Base-by-base conservation (phyloP, 2,329 filamentous ascomycete genomes). In the Lasiodiplodia sp. region DNA sequence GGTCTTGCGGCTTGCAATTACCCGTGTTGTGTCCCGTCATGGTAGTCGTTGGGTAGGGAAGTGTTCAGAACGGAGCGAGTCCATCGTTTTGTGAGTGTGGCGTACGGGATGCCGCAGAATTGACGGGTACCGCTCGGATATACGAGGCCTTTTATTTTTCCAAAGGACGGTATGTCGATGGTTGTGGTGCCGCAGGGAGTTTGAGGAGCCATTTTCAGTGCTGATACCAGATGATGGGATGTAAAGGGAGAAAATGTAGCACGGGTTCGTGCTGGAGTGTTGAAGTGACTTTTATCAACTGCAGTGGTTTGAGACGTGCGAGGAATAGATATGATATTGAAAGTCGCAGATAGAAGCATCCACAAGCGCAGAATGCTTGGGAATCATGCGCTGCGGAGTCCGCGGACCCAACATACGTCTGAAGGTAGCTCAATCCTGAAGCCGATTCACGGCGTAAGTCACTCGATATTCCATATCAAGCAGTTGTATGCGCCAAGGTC, bases 31-130 rank as follows among this genome's bases (percentile, higher is more conserved):
- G 55, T 57, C 7, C 55, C 55, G 10, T 57, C 55, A 40, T 57
- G 55, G n/a, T 38, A 23, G 2, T 10, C 18, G 16, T 21, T 31
- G 3, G 31, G 7, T 18, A 38, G 14, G 5, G 55, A 38, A 6
- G 55, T 57, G 18, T 40, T 57, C 2, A 57, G 55, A 0, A n/a
- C 25, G 16, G 55, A 57, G 16, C 55, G 31, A 0, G 55, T 57
- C 55, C 55, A 57, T 3, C 55, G 55, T 23, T 57, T 57, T 5
- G 31, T 14, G n/a, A 57, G 55, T 5, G 6, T 31, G 10, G 55
- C 55, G 14, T 57, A 57, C 0, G 55, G 55, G 16, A 57, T 40
- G n/a, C 55, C 55, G 11, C 55, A 57, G n/a, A 57, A 57, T n/a
- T 57, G 55, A 6, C 55, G 55, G 12, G n/a, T 16, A 6, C 55